Conservation (phyloP, 2,329 filamentous ascomycete species). For the Arthrobotrys conoides region DNA sequence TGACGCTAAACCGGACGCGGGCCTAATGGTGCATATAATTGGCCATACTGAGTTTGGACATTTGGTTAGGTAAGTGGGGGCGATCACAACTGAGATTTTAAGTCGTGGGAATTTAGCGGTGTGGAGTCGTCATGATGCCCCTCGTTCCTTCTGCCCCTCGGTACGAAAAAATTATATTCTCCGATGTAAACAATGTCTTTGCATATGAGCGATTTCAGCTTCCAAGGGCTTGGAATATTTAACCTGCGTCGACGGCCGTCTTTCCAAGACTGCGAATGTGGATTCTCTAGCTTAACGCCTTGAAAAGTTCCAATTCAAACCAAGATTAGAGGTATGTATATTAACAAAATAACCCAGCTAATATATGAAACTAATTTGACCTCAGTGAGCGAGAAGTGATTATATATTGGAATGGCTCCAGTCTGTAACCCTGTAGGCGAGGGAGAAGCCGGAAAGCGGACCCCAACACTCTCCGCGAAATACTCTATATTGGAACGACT, state of each 20-base stretch:
- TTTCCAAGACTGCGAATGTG: not conserved
- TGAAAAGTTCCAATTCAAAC: not conserved
- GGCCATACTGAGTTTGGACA: conserved; percentile 14
- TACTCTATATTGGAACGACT: conserved; percentile 47
- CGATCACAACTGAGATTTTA: not conserved
- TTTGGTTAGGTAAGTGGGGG: conserved; percentile 29
- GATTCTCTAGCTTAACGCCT: not conserved
- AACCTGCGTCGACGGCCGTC: not conserved
- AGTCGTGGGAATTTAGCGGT: conserved; percentile 3
- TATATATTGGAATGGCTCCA: conserved; percentile 1
- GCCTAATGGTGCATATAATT: conserved; percentile 9
- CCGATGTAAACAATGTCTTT: not conserved
- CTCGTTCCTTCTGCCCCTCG: conserved; percentile 5
- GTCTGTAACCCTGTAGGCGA: conserved; percentile 1
- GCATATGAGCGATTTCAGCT: conserved; percentile 27
- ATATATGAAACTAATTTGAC: not conserved
- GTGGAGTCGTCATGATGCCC: conserved; percentile 1
- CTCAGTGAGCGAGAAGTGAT: not conserved
- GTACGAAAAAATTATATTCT: conserved; percentile 27
- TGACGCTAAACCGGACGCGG: conserved; percentile 15
- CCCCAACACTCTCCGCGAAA: conserved; percentile 13
- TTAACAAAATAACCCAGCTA: not conserved
- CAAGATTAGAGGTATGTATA: not conserved
- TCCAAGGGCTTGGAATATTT: conserved; percentile 25
- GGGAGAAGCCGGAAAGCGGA: not conserved